These are phyloP conservation scores for Diaporthe velutina DNA, from an alignment of 2,329 filamentous ascomycete species.

Conservation along the genomic window DNA sequence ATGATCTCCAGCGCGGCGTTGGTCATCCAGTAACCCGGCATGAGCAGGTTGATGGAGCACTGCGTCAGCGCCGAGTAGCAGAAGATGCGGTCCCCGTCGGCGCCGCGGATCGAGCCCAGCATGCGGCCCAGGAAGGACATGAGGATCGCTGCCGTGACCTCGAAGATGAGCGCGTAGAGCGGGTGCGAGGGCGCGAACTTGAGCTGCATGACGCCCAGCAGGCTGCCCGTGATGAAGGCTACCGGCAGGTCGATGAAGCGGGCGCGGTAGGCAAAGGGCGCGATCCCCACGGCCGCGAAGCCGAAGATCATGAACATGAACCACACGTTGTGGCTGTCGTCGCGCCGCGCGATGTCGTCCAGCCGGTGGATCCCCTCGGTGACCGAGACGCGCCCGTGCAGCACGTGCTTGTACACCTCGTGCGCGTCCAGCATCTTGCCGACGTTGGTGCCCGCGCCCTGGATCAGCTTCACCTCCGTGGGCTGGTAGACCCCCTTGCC, in stretches of 20 bases:
- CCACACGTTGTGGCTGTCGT: slow-evolving; percentile 19
- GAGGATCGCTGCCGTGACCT: slow-evolving; percentile 3
- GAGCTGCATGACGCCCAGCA: slow-evolving; percentile 19
- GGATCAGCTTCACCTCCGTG: slow-evolving; percentile 8
- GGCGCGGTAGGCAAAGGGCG: neutral
- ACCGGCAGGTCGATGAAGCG: slow-evolving; percentile 27
- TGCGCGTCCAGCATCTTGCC: slow-evolving; percentile 22
- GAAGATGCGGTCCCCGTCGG: slow-evolving; percentile 14
- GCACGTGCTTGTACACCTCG: slow-evolving; percentile 24
- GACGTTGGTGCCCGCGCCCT: slow-evolving; percentile 14
- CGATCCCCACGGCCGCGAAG: slow-evolving; percentile 19
- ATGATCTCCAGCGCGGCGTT: slow-evolving; percentile 20
- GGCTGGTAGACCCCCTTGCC: neutral
- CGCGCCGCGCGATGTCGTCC: slow-evolving; percentile 13
- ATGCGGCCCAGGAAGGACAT: slow-evolving; percentile 25
- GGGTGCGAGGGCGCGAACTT: slow-evolving; percentile 17
- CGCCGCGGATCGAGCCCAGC: neutral
- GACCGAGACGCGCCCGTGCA: slow-evolving; percentile 10
- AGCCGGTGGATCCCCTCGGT: neutral
- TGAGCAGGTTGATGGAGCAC: slow-evolving; percentile 27
- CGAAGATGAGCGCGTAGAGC: slow-evolving; percentile 19
- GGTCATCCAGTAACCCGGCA: slow-evolving; percentile 30
- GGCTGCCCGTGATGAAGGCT: slow-evolving; percentile 22
- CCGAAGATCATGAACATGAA: slow-evolving; percentile 28
- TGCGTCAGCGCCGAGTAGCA: slow-evolving; percentile 24